Evolutionary conservation across 345 rosid species (phyloP).

Genomic region (Populus pruinosa): DNA sequence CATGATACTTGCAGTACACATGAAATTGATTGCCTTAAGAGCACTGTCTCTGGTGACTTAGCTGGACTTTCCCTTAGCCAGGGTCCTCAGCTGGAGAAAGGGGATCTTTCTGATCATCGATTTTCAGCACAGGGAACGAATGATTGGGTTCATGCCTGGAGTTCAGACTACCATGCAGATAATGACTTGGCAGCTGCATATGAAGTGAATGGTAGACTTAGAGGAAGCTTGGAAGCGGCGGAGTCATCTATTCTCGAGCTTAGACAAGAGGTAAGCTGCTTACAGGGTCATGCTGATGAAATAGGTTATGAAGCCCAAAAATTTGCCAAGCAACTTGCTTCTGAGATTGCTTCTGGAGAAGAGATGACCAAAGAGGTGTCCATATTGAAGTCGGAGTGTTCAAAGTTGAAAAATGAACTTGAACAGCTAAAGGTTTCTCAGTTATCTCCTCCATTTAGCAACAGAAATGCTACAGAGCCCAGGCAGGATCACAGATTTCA

Average conservation of each 20-base stretch:
- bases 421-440: conserved; percentile 40
- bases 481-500: conserved; percentile 41
- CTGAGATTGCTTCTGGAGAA: conserved; percentile 83
- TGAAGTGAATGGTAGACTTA: conserved; percentile 76
- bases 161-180: conserved; percentile 61
- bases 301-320: conserved; percentile 63
- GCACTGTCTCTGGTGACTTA: conserved; percentile 69
- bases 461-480: conserved; percentile 29
- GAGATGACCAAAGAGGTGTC: conserved; percentile 72
- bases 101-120: conserved; percentile 46
- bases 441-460: conserved; percentile 30
- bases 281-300: conserved; percentile 69
- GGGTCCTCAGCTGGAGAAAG: conserved; percentile 53
- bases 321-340: conserved; percentile 61
- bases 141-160: conserved; percentile 71
- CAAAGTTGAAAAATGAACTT: conserved; percentile 66
- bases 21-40: conserved; percentile 76
- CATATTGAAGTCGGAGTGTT: conserved; percentile 71
- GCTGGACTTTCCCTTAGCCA: conserved; percentile 53
- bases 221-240: conserved; percentile 73
- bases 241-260: conserved; percentile 77
- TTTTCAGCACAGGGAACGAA: conserved; percentile 40
- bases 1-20: conserved; percentile 68
- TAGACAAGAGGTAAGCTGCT: conserved; percentile 61
- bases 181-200: conserved; percentile 53